phyloP scores from a whole-genome alignment of 441 rosid genomes.

The Gossypium lobatum region DNA sequence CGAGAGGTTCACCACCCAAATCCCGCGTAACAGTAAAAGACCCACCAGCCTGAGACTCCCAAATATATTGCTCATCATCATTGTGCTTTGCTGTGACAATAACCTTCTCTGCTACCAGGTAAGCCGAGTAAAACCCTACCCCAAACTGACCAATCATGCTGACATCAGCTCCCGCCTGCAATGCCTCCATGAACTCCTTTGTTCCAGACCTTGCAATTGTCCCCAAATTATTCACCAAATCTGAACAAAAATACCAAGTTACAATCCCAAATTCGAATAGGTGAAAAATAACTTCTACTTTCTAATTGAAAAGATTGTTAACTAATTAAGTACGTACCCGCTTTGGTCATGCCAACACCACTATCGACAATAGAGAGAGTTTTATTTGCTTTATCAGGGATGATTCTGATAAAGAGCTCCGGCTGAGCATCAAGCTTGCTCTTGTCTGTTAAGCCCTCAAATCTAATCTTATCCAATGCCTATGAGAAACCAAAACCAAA shows the following conservation, averaged over 20 bases:
- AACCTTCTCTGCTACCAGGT: conserved; percentile 33
- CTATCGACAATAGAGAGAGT: conserved; percentile 28
- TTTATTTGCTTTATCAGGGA: conserved; percentile 31
- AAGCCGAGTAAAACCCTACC: conserved; percentile 33
- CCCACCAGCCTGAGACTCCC: conserved; percentile 38
- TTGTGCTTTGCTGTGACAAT: conserved; percentile 35
- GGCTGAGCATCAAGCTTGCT: not conserved
- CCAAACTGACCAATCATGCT: conserved; percentile 42
- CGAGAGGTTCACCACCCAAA: conserved; percentile 26
- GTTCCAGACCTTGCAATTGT: conserved; percentile 31
- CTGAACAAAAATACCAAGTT: not conserved
- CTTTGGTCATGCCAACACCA: conserved; percentile 8
- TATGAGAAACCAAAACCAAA: not conserved
- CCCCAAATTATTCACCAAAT: conserved; percentile 23
- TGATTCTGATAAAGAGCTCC: conserved; percentile 33
- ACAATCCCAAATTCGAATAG: not conserved
- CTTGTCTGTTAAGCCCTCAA: conserved; percentile 9
- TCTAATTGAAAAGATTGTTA: not conserved
- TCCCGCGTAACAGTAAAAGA: conserved; percentile 34
- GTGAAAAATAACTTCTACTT: no score
- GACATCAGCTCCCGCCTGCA: conserved; percentile 36
- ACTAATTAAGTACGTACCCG: conserved; percentile 17
- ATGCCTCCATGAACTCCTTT: conserved; percentile 38
- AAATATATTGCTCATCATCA: conserved; percentile 33
- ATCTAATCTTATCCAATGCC: conserved; percentile 40